Conservation (phyloP, 192 early-diverging fungal genomes). For the Dispira simplex region DNA sequence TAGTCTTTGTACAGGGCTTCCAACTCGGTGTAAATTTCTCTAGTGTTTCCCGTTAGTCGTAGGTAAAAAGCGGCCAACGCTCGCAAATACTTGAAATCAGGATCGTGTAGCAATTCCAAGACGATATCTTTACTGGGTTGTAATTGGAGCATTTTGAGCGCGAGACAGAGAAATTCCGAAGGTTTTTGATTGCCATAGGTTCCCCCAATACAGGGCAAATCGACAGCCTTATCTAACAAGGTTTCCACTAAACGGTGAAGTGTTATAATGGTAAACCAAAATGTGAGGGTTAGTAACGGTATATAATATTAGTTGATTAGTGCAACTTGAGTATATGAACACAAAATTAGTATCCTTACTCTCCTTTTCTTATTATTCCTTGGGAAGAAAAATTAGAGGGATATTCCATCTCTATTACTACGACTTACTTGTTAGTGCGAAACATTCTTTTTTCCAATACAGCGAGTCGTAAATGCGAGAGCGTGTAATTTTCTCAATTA, state of each 20-base stretch:
- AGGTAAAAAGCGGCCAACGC: conserved; percentile 85
- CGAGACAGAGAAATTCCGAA: conserved; percentile 79
- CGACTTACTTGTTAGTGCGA: conserved; percentile 62
- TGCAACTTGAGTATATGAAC: too few relatives aligned
- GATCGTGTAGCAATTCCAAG: conserved; percentile 60
- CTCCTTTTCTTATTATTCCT: too few relatives aligned
- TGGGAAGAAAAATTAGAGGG: too few relatives aligned
- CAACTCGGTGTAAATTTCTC: conserved; percentile 69
- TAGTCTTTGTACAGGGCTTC: conserved; percentile 80
- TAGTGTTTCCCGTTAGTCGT: conserved; percentile 55
- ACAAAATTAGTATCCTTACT: too few relatives aligned
- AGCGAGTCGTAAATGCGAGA: conserved; percentile 78
- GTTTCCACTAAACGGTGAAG: conserved; percentile 40
- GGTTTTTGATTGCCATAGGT: conserved; percentile 75
- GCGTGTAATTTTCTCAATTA: conserved; percentile 90
- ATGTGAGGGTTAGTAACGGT: too few relatives aligned
- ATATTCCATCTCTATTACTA: too few relatives aligned
- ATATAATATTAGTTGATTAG: too few relatives aligned
- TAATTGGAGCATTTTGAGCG: conserved; percentile 80
- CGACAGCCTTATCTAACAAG: conserved; percentile 77
- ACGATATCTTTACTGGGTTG: conserved; percentile 85
- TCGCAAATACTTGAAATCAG: conserved; percentile 80
- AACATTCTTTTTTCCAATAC: conserved; percentile 97
- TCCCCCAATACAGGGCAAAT: conserved; percentile 59
- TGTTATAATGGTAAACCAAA: too few relatives aligned